phyloP scores from a whole-genome alignment of 192 early-diverging fungal genomes.

The Coemansia sp. region DNA sequence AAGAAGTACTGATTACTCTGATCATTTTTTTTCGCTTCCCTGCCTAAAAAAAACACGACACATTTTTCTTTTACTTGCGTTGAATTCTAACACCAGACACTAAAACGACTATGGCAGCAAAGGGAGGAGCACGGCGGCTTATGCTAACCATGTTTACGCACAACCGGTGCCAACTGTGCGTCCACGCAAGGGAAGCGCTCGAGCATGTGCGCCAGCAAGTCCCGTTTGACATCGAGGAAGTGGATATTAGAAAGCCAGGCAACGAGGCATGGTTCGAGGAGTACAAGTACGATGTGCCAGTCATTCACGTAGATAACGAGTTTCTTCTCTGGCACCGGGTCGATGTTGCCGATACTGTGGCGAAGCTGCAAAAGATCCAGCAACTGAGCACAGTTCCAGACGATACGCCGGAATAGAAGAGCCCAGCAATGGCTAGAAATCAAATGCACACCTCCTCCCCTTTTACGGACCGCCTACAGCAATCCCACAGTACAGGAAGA shows the following conservation, averaged over 20 bases:
- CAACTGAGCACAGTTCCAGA: not conserved
- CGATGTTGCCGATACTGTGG: slow-evolving; percentile 30
- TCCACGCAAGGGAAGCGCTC: slow-evolving; percentile 47
- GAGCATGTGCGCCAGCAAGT: slow-evolving; percentile 35
- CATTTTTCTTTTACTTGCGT: not conserved
- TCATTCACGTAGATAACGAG: slow-evolving; percentile 46
- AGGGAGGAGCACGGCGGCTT: slow-evolving; percentile 21
- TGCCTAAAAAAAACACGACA: not conserved
- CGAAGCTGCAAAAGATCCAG: slow-evolving; percentile 31
- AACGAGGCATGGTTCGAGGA: slow-evolving; percentile 51
- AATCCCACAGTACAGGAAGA: too few species aligned
- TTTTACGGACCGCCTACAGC: too few species aligned
- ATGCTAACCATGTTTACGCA: slow-evolving; percentile 54
- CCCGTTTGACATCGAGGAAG: slow-evolving; percentile 43
- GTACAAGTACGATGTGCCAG: slow-evolving; percentile 53
- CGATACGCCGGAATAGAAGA: not conserved
- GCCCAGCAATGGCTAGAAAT: not conserved
- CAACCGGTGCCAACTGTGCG: slow-evolving; percentile 50
- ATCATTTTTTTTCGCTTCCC: not conserved
- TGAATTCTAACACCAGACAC: not conserved
- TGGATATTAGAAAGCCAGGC: slow-evolving; percentile 45
- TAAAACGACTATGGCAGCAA: not conserved
- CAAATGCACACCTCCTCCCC: too few species aligned
- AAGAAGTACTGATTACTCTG: too few species aligned
- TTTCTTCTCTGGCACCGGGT: slow-evolving; percentile 51